These are phyloP conservation scores for slime mould (Dictyostelium discoideum) DNA, from an alignment of 78 protist species.

Conservation along the genomic window dicty_2.7 NC_007088.5:917001-917500, in stretches of 20 bases:
- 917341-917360: not conserved
- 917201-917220: constrained; percentile 40
- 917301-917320: constrained; percentile 40
- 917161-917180: constrained; percentile 25
- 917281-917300: constrained; percentile 30
- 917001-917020: constrained; percentile 17
- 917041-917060: constrained; percentile 9
- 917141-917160: too few species aligned
- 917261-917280: constrained; percentile 50
- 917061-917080: constrained; percentile 11
- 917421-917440: constrained; percentile 26
- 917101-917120: too few species aligned
- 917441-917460: constrained; percentile 29
- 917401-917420: constrained; percentile 36
- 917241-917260: constrained; percentile 73
- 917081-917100: too few species aligned
- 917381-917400: constrained; percentile 42
- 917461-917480: constrained; percentile 51
- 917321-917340: constrained; percentile 1
- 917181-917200: constrained; percentile 24
- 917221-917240: constrained; percentile 53
- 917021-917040: constrained; percentile 53
- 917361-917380: constrained; percentile 49
- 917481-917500: constrained; percentile 45
- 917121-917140: too few species aligned